Evolutionary conservation across 2,329 filamentous ascomycete genomes (phyloP), one percentile per base, ranked within the genome.

Genomic region (Pseudogymnoascus sp.): DNA sequence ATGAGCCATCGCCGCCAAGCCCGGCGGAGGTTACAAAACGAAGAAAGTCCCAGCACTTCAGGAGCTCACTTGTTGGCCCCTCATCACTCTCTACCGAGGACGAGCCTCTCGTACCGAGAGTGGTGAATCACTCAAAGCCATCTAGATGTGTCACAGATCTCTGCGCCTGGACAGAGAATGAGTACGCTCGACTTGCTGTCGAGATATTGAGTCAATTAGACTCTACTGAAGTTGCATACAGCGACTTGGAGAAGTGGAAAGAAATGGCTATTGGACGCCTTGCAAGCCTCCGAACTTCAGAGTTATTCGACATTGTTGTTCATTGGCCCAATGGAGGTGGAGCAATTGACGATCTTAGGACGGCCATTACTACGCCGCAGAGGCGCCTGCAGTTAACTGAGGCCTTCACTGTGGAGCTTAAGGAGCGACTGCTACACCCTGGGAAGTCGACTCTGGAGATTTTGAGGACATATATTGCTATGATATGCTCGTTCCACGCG

Each of bases 291-390:
- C 83, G 90, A 47, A 89, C 88, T 54, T 79, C 82, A 6, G 86
- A 91, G 70, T 78, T 95, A 8, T 93, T 92, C 70, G 88, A 93
- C 70, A 92, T 93, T 71, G 86, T 92, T 54, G 81, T 89, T 64
- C 80, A 83, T 64, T 95, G 90, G 90, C 88, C 90, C 3, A 75
- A 81, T 37, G 91, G 87, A 68, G 80, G 82, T 63, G 86, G 87
- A 2, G 91, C 87, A 0, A 80, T 95, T 2, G 83, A 90, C 31
- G 91, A 95, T 71, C 82, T 93, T 66, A 82, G 87, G 66, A 83
- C 86, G 62, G 86, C 87, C 54, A 83, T 91, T 31, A 88, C 85
- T 10, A 86, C 87, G 1, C 81, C 88, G 2, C 83, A 86, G 63
- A 83, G 86, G 36, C 87, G 91, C 61, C 78, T 88, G 18, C 81